Conservation (phyloP, 176 grass and related monocot species). For the Hordeum vulgare region MorexV3_pseudomolecules_assembly NC_058521.1:2371420-2371919, state of each 20-base stretch:
- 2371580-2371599: too few species aligned
- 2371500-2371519: not conserved
- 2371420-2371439: not conserved
- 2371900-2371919: not conserved
- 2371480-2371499: not conserved
- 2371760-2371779: not conserved
- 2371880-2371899: too few species aligned
- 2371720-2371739: not conserved
- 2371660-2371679: too few species aligned
- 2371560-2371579: not conserved
- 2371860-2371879: too few species aligned
- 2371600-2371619: too few species aligned
- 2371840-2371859: too few species aligned
- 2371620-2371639: too few species aligned
- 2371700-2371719: not conserved
- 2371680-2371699: too few species aligned
- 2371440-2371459: not conserved
- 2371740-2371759: not conserved
- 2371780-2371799: too few species aligned
- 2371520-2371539: not conserved
- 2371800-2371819: too few species aligned
- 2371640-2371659: too few species aligned
- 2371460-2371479: not conserved
- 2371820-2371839: too few species aligned
- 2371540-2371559: not conserved